A percentile compares a stretch with the other conserved stretches of the same genome.
Conservation (phyloP, 2,329 filamentous ascomycete species). For the Colletotrichum godetiae region DNA sequence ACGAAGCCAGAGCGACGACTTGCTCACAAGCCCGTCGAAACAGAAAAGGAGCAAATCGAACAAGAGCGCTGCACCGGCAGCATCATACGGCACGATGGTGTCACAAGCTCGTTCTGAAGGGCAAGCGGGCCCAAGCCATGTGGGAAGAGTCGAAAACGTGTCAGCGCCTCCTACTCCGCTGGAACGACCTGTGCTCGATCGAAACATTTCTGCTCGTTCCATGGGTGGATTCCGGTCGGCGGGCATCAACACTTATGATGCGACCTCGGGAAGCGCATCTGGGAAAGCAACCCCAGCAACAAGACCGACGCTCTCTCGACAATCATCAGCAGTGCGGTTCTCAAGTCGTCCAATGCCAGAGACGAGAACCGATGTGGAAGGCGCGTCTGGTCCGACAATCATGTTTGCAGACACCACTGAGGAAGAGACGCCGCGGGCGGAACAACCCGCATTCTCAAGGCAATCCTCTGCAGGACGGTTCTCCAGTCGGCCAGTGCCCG, state of each 20-base stretch:
- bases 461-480: constrained; percentile 67
- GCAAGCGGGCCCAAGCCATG: constrained; percentile 22
- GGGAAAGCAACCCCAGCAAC: constrained; percentile 41
- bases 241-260: constrained; percentile 26
- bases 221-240: constrained; percentile 21
- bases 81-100: constrained; percentile 42
- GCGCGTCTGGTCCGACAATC: constrained; percentile 75
- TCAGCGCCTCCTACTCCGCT: constrained; percentile 31
- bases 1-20: constrained; percentile 34
- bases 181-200: constrained; percentile 26
- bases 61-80: constrained; percentile 17
- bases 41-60: constrained; percentile 31
- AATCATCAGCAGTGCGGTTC: constrained; percentile 70
- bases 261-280: constrained; percentile 15
- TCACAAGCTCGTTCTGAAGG: constrained; percentile 32
- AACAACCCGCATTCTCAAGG: constrained; percentile 51
- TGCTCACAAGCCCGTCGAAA: constrained; percentile 21
- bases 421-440: constrained; percentile 45
- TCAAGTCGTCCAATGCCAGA: constrained; percentile 79
- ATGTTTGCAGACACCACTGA: constrained; percentile 72
- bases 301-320: constrained; percentile 62
- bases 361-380: constrained; percentile 73
- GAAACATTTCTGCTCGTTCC: constrained; percentile 29
- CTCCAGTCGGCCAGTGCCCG: constrained; percentile 71
- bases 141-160: constrained; percentile 11